Base-by-base conservation (phyloP, 2,329 filamentous ascomycete genomes). In the Cephalotrichum gorgonifer region DNA sequence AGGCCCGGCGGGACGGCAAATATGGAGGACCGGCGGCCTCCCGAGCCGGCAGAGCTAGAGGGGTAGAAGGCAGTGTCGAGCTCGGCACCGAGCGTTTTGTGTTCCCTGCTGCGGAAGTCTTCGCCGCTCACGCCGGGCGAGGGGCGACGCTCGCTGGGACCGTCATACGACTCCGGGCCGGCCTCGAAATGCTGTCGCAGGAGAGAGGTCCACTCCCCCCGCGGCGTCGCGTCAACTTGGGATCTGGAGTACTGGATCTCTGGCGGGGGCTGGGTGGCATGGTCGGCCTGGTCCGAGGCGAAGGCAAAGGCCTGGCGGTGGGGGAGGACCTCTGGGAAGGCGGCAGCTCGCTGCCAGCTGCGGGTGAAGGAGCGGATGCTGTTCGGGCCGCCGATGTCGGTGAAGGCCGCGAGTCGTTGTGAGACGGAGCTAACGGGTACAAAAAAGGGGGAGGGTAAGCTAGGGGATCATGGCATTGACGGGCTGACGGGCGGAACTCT, bases 361-460 rank as follows among this genome's bases (percentile, higher is more conserved):
- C 86, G 80, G 42, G 90, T 87, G 62, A 97, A 97, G 59, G 90
- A 95, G 60, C 93, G 85, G 58, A 97, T 86, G 65, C 87, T 94
- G 71, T 97, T 97, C 53, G 90, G 85, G 46, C 91, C 91, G 54
- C 91, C 93, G 44, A 87, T 83, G 52, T 95, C 83, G 55, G 76
- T 73, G 48, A 84, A 62, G 48, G 73, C 71, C 25, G 76, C 67
- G 31, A 86, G 64, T 30, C 74, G 73, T 53, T 76, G 71, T 28
- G 74, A 75, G 35, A 79, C 69, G 6, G 79, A 83, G n/a, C 78
- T 48, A 11, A 20, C 6, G 33, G 22, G 20, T 5, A 23, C 5
- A 7, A 38, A n/a, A 25, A 12, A 28, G n/a, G 27, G 12, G 15
- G 15, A n/a, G 9, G 23, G 30, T 41, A 22, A n/a, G 23, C 11